Evolutionary conservation across 345 rosid genomes (phyloP).

Genomic region (Dimocarpus longan): DNA sequence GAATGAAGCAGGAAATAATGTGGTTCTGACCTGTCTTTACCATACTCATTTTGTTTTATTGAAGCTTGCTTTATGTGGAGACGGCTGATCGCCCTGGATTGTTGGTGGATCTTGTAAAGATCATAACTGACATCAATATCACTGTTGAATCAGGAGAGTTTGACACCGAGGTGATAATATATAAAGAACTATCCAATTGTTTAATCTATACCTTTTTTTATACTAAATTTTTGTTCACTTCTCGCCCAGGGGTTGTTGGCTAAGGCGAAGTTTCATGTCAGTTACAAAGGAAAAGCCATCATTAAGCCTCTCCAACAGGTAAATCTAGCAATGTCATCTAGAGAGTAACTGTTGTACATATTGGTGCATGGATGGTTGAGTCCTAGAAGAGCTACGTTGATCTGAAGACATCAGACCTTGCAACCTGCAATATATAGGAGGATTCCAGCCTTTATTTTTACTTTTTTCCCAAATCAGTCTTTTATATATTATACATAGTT

Average conservation of each 20-base stretch:
- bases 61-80: slow-evolving; percentile 89
- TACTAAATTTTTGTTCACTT: slow-evolving; percentile 1
- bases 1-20: background rate
- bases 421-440: too few species aligned
- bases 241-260: slow-evolving; percentile 78
- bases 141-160: slow-evolving; percentile 96
- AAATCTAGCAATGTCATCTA: background rate
- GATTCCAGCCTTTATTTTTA: too few species aligned
- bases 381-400: background rate
- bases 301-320: slow-evolving; percentile 97
- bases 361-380: background rate
- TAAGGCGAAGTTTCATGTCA: slow-evolving; percentile 94
- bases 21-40: slow-evolving; percentile 13
- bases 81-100: slow-evolving; percentile 96
- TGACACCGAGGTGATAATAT: slow-evolving; percentile 76
- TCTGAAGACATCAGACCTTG: background rate
- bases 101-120: slow-evolving; percentile 86
- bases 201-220: background rate
- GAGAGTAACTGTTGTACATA: background rate
- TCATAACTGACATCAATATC: slow-evolving; percentile 69
- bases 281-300: slow-evolving; percentile 78
- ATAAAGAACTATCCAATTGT: background rate
- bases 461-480: too few species aligned
- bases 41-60: background rate
- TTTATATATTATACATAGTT: too few species aligned